A percentile compares a stretch with the other conserved stretches of the same genome.
phyloP scores from a whole-genome alignment of 179 eudicot genomes.

The Nepenthes alata region DNA sequence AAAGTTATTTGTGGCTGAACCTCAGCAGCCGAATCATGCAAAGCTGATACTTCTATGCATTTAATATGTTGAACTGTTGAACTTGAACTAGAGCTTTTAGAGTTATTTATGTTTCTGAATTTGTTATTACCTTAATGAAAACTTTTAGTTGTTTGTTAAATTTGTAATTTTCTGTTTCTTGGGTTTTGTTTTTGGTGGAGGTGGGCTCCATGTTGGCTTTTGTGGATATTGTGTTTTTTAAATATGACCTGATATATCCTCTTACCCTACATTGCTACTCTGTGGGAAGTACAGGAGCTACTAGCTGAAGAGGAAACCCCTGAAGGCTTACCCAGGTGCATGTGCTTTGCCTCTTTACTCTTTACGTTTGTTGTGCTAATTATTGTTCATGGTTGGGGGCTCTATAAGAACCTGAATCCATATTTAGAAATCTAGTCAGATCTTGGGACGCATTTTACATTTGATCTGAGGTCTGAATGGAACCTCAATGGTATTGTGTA shows the following conservation, averaged over 20 bases:
- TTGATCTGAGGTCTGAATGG: no score
- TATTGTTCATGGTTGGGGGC: no score
- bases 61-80: background rate
- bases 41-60: constrained; percentile 58
- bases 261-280: constrained; percentile 71
- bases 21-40: constrained; percentile 62
- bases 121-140: background rate
- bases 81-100: no score
- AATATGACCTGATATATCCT: background rate
- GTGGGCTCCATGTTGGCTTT: background rate
- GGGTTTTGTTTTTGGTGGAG: background rate
- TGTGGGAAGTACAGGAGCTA: constrained; percentile 72
- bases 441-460: no score
- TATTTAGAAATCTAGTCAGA: no score
- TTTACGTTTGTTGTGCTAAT: no score
- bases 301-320: constrained; percentile 60
- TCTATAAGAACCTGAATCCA: no score
- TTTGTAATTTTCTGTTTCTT: no score
- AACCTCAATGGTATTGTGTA: no score
- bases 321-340: constrained; percentile 62
- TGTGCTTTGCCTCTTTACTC: no score
- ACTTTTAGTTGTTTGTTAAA: background rate
- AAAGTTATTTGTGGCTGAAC: constrained; percentile 67
- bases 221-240: background rate
- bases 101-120: background rate